Evolutionary conservation across 345 rosid species (phyloP).

Genomic region (Bruguiera sexangula): DNA sequence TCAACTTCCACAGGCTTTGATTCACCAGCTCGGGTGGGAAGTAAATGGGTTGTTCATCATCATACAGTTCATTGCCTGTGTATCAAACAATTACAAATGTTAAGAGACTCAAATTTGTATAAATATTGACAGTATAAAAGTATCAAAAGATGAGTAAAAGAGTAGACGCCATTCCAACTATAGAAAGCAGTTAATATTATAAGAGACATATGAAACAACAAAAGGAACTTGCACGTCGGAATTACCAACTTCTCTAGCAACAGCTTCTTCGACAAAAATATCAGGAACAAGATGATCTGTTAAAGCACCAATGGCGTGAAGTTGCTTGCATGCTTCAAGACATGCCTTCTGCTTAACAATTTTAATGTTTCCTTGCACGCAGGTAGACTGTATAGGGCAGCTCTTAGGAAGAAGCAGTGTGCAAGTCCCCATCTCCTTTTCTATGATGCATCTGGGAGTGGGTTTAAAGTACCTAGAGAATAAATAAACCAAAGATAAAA

Average conservation of each 20-base stretch:
- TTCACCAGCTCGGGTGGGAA: conserved; percentile 69
- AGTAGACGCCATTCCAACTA: neutral
- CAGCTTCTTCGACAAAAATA: conserved; percentile 53
- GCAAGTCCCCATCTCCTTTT: conserved; percentile 43
- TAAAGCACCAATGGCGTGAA: conserved; percentile 64
- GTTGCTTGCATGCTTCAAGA: conserved; percentile 79
- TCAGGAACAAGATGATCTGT: conserved; percentile 83
- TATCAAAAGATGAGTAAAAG: neutral
- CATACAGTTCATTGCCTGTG: conserved; percentile 41
- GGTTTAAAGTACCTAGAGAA: conserved; percentile 74
- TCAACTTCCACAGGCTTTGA: conserved; percentile 15
- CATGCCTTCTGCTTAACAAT: conserved; percentile 62
- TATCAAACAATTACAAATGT: conserved; percentile 7
- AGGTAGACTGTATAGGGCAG: conserved; percentile 49
- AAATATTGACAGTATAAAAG: neutral
- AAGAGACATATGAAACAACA: conserved; percentile 1
- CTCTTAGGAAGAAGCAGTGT: conserved; percentile 66
- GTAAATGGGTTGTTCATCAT: conserved; percentile 61
- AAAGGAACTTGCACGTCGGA: neutral
- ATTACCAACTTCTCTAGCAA: conserved; percentile 39
- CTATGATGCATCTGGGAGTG: conserved; percentile 49
- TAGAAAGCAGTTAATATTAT: neutral
- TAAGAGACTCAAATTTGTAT: neutral
- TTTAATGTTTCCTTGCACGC: conserved; percentile 36
- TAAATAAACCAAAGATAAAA: conserved; percentile 5